phyloP scores from a whole-genome alignment of 805 yeast species.

The Ogataea polymorpha region DNA sequence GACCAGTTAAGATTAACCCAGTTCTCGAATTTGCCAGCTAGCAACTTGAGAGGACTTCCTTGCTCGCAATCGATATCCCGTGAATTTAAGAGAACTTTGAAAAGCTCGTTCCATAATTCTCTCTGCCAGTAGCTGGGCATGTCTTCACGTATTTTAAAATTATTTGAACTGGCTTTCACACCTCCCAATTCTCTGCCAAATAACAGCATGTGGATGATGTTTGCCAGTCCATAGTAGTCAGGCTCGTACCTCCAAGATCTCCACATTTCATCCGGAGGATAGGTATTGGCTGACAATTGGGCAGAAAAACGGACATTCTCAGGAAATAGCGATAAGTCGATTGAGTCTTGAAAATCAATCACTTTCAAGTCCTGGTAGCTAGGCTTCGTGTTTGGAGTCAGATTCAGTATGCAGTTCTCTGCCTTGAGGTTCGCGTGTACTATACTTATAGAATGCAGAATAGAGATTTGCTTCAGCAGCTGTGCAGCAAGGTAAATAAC shows the following conservation, averaged over 20 bases:
- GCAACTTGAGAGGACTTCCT: not conserved
- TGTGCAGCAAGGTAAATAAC: slow-evolving; percentile 64
- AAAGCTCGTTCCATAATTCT: slow-evolving; percentile 66
- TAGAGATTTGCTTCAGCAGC: slow-evolving; percentile 54
- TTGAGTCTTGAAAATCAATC: slow-evolving; percentile 80
- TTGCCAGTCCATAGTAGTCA: slow-evolving; percentile 82
- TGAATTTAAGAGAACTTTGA: slow-evolving; percentile 64
- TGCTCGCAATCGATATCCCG: not conserved
- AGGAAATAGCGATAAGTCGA: slow-evolving; percentile 62
- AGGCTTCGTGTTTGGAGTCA: slow-evolving; percentile 14
- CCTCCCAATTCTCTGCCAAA: slow-evolving; percentile 62
- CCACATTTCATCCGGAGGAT: slow-evolving; percentile 61
- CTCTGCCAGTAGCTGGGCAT: slow-evolving; percentile 76
- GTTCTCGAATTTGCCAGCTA: slow-evolving; percentile 11
- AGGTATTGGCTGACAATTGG: slow-evolving; percentile 59
- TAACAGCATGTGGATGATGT: slow-evolving; percentile 65
- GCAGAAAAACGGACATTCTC: slow-evolving; percentile 51
- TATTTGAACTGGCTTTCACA: slow-evolving; percentile 10
- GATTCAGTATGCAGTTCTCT: slow-evolving; percentile 74
- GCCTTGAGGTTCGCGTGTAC: slow-evolving; percentile 86
- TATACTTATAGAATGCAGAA: slow-evolving; percentile 62
- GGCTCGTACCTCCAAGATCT: slow-evolving; percentile 74
- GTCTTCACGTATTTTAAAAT: slow-evolving; percentile 38
- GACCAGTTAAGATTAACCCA: slow-evolving; percentile 17
- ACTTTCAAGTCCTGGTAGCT: slow-evolving; percentile 32